phyloP scores from a whole-genome alignment of 2,329 filamentous ascomycete species.

The Parastagonospora avenae region DNA sequence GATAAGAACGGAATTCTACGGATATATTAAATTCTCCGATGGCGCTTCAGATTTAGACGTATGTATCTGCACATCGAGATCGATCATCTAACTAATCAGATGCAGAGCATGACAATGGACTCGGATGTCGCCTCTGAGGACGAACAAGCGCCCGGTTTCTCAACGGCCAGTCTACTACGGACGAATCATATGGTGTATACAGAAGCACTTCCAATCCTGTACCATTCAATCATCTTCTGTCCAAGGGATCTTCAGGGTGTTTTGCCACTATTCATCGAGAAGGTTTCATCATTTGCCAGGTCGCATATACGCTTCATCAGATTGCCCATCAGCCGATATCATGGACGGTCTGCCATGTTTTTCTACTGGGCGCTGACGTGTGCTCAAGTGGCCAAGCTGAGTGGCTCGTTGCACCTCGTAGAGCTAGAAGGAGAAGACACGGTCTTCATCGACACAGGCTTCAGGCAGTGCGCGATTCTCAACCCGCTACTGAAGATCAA shows the following conservation, averaged over 20 bases:
- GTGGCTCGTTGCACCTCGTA: slow-evolving; percentile 11
- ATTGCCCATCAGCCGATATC: slow-evolving; percentile 5
- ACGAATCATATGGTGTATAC: slow-evolving; percentile 22
- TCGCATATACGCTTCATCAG: slow-evolving; percentile 23
- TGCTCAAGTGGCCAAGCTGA: slow-evolving; percentile 27
- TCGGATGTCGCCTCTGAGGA: no score
- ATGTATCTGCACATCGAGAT: no score
- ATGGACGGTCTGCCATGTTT: background rate
- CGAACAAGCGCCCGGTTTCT: no score
- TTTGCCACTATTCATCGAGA: slow-evolving; percentile 24
- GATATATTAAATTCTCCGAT: slow-evolving; percentile 3
- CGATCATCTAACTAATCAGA: no score
- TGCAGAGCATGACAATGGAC: no score
- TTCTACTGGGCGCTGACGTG: slow-evolving; percentile 35
- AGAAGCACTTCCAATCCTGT: slow-evolving; percentile 35
- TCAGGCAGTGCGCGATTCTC: slow-evolving; percentile 7
- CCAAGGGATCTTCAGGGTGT: slow-evolving; percentile 19
- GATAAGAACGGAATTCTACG: slow-evolving; percentile 7
- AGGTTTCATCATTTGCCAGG: slow-evolving; percentile 17
- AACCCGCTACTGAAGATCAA: slow-evolving; percentile 29
- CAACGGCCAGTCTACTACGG: slow-evolving; percentile 17
- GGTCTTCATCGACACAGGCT: background rate
- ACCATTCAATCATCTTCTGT: slow-evolving; percentile 19
- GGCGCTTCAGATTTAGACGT: no score
- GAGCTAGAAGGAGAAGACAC: slow-evolving; percentile 17